Evolutionary conservation across 352 stramenopile species (phyloP).

Genomic region (Globisporangium iwayamae): DNA sequence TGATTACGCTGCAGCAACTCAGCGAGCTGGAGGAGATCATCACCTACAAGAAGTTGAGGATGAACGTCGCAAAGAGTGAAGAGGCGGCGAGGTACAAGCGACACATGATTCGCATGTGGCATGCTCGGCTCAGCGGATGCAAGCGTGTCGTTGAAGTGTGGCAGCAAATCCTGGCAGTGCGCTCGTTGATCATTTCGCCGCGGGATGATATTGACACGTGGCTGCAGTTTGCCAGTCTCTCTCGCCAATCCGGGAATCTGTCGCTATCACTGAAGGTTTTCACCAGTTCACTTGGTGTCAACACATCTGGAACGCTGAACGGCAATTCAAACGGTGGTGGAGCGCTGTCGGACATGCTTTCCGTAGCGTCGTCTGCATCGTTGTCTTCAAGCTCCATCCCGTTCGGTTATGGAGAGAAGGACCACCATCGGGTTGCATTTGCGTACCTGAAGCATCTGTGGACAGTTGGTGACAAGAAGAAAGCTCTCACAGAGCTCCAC

Average conservation of each 20-base stretch:
- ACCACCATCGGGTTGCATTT: conserved; percentile 92
- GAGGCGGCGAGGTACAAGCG: conserved; percentile 76
- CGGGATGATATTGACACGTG: conserved; percentile 91
- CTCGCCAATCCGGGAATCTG: conserved; percentile 84
- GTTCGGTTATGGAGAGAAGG: conserved; percentile 79
- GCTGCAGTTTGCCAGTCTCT: conserved; percentile 92
- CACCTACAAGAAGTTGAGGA: conserved; percentile 86
- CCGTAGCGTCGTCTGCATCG: conserved; percentile 47
- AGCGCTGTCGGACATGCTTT: conserved; percentile 36
- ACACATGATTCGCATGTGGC: conserved; percentile 87
- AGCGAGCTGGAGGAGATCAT: conserved; percentile 98
- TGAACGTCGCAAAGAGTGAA: conserved; percentile 64
- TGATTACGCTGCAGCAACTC: conserved; percentile 96
- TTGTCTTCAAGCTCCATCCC: conserved; percentile 43
- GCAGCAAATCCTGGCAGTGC: conserved; percentile 94
- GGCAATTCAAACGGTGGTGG: conserved; percentile 9
- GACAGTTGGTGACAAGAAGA: conserved; percentile 83
- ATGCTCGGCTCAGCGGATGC: conserved; percentile 76
- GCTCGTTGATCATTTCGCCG: conserved; percentile 79
- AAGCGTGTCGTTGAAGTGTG: conserved; percentile 91
- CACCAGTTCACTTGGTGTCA: conserved; percentile 67
- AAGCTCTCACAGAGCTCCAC: conserved; percentile 86
- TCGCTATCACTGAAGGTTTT: conserved; percentile 86
- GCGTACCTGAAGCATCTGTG: conserved; percentile 95
- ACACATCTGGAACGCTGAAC: conserved; percentile 25